These are phyloP conservation scores for Coprinopsis cinerea DNA, from an alignment of 768 basidiomycete species.

Conservation along the genomic window DNA sequence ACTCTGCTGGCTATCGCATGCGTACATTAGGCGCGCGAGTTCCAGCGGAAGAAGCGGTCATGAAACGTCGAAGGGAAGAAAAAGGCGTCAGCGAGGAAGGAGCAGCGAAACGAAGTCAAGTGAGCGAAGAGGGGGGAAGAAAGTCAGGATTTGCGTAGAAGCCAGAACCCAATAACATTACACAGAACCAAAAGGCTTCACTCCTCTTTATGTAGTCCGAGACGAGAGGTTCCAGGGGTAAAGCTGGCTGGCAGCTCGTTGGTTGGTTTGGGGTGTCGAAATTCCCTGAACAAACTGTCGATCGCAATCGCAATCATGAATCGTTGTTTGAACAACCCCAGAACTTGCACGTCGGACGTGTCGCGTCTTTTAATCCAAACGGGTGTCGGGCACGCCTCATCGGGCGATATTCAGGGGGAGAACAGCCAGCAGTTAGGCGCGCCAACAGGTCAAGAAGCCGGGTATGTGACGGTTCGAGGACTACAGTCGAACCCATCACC, in stretches of 20 bases:
- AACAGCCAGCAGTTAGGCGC: too few species aligned
- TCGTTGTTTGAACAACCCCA: too few species aligned
- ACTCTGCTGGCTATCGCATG: conserved; percentile 7
- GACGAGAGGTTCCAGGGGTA: too few species aligned
- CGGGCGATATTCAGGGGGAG: conserved; percentile 22
- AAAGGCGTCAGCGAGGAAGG: background rate
- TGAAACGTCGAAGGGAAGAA: conserved; percentile 6
- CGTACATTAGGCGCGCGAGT: conserved; percentile 8
- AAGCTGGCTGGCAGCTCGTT: too few species aligned
- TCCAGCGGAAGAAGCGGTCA: conserved; percentile 7
- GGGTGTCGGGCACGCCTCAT: conserved; percentile 11
- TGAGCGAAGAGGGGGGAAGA: background rate
- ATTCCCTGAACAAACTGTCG: too few species aligned
- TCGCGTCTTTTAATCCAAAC: conserved; percentile 8
- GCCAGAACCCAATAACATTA: too few species aligned
- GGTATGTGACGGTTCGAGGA: conserved; percentile 1
- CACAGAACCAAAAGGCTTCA: too few species aligned
- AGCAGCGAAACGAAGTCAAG: background rate
- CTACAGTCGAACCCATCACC: conserved; percentile 10
- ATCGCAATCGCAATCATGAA: too few species aligned
- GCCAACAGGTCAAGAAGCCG: conserved; percentile 3
- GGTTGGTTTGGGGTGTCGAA: too few species aligned
- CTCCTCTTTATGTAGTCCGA: too few species aligned
- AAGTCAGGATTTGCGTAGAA: too few species aligned
- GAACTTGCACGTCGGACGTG: conserved; percentile 5